A percentile compares a stretch with the other conserved stretches of the same genome.
Evolutionary conservation across 208 protist genomes (phyloP).

Genomic region (Trypanosoma caninum): DNA sequence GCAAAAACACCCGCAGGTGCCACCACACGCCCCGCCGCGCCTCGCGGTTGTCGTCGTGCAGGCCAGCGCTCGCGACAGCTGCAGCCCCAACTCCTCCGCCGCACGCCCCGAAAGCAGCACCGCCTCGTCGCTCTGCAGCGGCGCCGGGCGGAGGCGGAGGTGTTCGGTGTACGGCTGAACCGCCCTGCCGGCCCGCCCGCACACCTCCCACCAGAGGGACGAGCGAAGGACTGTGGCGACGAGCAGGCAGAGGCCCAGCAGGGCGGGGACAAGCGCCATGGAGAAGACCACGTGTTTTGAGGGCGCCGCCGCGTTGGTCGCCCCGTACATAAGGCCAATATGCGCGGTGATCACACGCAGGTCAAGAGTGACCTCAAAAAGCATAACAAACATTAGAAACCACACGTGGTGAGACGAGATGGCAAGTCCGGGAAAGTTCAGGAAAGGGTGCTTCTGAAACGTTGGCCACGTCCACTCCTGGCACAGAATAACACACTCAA

Average conservation of each 20-base stretch:
- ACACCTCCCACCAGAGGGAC: conserved; percentile 15
- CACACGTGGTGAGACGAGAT: conserved; percentile 26
- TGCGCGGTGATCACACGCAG: conserved; percentile 30
- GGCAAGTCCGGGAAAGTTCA: conserved; percentile 31
- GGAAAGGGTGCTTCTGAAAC: conserved; percentile 28
- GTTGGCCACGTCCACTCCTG: conserved; percentile 53
- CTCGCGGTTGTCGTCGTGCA: neutral
- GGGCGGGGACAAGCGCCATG: conserved; percentile 1
- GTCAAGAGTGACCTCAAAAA: conserved; percentile 18
- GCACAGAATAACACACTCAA: conserved; percentile 31
- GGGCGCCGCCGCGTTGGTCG: neutral
- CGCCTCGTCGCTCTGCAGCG: neutral
- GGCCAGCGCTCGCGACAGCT: neutral
- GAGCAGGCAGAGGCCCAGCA: neutral
- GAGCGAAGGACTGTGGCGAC: conserved; percentile 1
- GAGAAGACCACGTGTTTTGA: neutral
- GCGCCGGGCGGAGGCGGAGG: neutral
- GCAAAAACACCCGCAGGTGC: neutral
- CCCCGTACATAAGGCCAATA: conserved; percentile 1
- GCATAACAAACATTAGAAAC: conserved; percentile 33
- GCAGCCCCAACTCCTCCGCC: neutral
- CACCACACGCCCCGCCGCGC: neutral
- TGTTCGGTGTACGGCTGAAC: conserved; percentile 4
- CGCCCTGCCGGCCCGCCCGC: neutral
- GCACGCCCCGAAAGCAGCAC: neutral